Conservation (phyloP, 2,329 filamentous ascomycete genomes). For the Colletotrichum spinosum region DNA sequence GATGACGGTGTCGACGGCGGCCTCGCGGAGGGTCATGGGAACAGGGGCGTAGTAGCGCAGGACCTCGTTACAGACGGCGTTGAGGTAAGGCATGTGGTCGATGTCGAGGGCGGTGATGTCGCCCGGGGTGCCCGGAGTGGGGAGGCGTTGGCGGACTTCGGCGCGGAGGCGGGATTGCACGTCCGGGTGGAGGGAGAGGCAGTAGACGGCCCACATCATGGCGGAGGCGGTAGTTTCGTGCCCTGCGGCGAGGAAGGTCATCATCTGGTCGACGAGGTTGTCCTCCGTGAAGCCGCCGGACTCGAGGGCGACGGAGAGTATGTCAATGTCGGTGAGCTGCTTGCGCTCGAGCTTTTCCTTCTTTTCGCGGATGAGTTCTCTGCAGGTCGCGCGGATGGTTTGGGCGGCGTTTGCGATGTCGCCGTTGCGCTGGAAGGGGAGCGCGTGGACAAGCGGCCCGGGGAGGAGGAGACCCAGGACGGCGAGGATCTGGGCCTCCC, state of each 20-base stretch:
- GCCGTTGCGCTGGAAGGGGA: conserved; percentile 80
- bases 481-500: conserved; percentile 65
- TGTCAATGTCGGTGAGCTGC: conserved; percentile 71
- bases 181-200: conserved; percentile 73
- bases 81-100: conserved; percentile 81
- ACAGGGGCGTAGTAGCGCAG: conserved; percentile 81
- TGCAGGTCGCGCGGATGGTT: conserved; percentile 74
- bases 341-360: conserved; percentile 63
- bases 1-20: conserved; percentile 73
- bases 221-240: conserved; percentile 84
- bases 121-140: conserved; percentile 53
- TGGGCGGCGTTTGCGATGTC: conserved; percentile 67
- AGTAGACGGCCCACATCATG: conserved; percentile 80
- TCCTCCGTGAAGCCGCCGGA: conserved; percentile 82
- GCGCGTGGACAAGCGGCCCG: conserved; percentile 65
- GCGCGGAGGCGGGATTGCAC: conserved; percentile 74
- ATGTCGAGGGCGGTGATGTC: conserved; percentile 67
- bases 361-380: conserved; percentile 78
- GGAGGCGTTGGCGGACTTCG: conserved; percentile 74
- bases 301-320: conserved; percentile 82
- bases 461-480: conserved; percentile 74
- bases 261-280: conserved; percentile 86
- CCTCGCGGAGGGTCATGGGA: conserved; percentile 75
- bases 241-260: conserved; percentile 88
- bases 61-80: conserved; percentile 82